These are phyloP conservation scores for Hydnomerulius pinastri DNA, from an alignment of 768 basidiomycete genomes.

Conservation along the genomic window DNA sequence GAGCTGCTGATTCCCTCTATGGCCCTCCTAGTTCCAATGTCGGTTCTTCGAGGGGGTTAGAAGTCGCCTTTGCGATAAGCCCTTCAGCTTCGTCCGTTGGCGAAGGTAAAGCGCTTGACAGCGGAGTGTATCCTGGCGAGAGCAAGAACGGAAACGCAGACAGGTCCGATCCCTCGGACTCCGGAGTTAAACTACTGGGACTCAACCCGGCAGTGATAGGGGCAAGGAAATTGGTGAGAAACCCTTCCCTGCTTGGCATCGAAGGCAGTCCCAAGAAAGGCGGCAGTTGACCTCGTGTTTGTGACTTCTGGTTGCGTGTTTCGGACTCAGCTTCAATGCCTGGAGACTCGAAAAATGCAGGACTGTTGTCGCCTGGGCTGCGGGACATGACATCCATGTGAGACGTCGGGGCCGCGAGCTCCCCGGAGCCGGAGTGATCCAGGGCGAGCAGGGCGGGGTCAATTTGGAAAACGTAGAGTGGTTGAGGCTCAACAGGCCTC, in stretches of 20 bases:
- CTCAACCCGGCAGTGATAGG: neutral
- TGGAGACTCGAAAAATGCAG: neutral
- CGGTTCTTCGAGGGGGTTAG: conserved; percentile 7
- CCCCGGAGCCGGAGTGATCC: conserved; percentile 6
- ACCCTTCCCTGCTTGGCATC: neutral
- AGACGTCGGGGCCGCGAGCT: neutral
- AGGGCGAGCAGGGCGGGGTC: conserved; percentile 28
- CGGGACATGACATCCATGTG: neutral
- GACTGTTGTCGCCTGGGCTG: neutral
- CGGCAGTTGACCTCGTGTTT: neutral
- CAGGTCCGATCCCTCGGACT: neutral
- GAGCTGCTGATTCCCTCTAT: no score
- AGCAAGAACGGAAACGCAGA: neutral
- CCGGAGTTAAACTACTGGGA: neutral
- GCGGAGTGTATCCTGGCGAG: conserved; percentile 1
- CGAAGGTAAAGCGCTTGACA: conserved; percentile 5
- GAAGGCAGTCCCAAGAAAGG: neutral
- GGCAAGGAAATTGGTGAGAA: neutral
- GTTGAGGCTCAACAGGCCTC: conserved; percentile 1
- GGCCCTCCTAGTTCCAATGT: no score
- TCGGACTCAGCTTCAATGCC: neutral
- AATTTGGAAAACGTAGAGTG: conserved; percentile 19
- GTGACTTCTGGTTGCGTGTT: neutral
- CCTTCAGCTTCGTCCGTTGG: conserved; percentile 7
- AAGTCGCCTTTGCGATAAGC: conserved; percentile 5